Evolutionary conservation across 768 basidiomycete species (phyloP).

Genomic region (Mycena venus): DNA sequence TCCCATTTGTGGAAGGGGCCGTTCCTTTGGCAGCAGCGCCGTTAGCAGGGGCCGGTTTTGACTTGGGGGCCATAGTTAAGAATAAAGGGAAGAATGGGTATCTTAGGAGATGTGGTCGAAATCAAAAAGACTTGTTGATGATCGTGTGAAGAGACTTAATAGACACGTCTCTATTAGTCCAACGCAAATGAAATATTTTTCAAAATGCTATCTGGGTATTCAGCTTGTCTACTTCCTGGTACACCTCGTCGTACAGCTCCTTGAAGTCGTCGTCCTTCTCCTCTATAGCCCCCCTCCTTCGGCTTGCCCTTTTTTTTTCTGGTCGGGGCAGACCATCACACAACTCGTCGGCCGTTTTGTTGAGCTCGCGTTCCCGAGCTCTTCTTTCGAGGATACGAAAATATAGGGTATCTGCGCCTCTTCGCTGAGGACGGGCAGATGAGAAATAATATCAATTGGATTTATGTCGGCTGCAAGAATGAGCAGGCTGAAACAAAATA

Average conservation of each 20-base stretch:
- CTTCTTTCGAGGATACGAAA: constrained; percentile 93
- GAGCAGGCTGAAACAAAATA: constrained; percentile 69
- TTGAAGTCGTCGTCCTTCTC: constrained; percentile 87
- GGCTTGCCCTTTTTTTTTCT: constrained; percentile 78
- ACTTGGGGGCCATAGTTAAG: constrained; percentile 63
- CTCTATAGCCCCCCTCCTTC: constrained; percentile 70
- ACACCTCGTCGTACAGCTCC: constrained; percentile 89
- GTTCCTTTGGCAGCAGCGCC: constrained; percentile 57
- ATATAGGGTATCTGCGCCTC: constrained; percentile 93
- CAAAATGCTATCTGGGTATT: constrained; percentile 80
- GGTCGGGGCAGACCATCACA: constrained; percentile 92
- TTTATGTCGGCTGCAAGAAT: constrained; percentile 97
- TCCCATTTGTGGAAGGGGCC: constrained; percentile 60
- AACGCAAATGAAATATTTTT: constrained; percentile 1
- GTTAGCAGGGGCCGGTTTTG: constrained; percentile 62
- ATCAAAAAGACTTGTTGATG: constrained; percentile 24
- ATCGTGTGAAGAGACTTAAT: constrained; percentile 40
- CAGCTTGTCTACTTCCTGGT: constrained; percentile 86
- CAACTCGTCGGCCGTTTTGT: constrained; percentile 99
- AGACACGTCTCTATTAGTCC: no score
- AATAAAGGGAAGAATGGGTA: constrained; percentile 35
- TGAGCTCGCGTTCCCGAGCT: constrained; percentile 93
- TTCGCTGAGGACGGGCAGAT: constrained; percentile 94
- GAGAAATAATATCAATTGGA: constrained; percentile 98
- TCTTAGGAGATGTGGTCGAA: constrained; percentile 35